phyloP scores from a whole-genome alignment of 176 grass and related monocot species.

The Guadua angustifolia region DNA sequence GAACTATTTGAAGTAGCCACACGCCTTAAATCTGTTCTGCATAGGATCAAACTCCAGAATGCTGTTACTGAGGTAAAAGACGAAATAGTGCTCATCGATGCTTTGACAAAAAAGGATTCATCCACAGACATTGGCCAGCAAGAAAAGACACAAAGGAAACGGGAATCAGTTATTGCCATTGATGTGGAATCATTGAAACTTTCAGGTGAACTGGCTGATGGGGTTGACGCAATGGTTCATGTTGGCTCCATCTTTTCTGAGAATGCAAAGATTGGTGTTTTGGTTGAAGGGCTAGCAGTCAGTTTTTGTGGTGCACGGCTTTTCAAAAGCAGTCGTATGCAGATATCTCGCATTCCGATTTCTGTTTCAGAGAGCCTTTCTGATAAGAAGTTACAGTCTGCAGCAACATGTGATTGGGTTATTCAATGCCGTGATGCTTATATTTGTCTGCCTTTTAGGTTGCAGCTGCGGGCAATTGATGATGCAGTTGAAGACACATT shows the following conservation, averaged over 20 bases:
- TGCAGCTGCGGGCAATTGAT: constrained; percentile 95
- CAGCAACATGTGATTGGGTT: constrained; percentile 78
- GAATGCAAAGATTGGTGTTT: constrained; percentile 94
- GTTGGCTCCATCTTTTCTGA: constrained; percentile 96
- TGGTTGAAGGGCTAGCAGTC: constrained; percentile 76
- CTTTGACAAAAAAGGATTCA: constrained; percentile 49
- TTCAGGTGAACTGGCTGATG: constrained; percentile 88
- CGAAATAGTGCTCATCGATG: constrained; percentile 58
- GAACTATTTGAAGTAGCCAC: constrained; percentile 74
- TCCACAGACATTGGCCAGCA: constrained; percentile 50
- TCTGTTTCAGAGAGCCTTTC: constrained; percentile 60
- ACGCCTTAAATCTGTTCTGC: constrained; percentile 69
- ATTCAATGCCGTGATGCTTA: constrained; percentile 85
- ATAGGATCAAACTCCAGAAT: constrained; percentile 66
- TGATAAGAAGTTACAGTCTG: constrained; percentile 71
- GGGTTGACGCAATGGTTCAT: constrained; percentile 78
- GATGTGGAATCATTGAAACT: constrained; percentile 90
- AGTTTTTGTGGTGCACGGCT: constrained; percentile 70
- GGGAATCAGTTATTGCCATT: constrained; percentile 84
- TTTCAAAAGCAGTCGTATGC: constrained; percentile 77
- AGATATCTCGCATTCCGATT: constrained; percentile 87
- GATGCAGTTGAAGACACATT: constrained; percentile 95
- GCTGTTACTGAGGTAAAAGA: constrained; percentile 68
- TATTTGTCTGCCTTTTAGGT: constrained; percentile 89
- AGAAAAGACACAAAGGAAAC: constrained; percentile 72